phyloP scores from a whole-genome alignment of 345 rosid genomes.

The Cardamine chenopodiifolia region DNA sequence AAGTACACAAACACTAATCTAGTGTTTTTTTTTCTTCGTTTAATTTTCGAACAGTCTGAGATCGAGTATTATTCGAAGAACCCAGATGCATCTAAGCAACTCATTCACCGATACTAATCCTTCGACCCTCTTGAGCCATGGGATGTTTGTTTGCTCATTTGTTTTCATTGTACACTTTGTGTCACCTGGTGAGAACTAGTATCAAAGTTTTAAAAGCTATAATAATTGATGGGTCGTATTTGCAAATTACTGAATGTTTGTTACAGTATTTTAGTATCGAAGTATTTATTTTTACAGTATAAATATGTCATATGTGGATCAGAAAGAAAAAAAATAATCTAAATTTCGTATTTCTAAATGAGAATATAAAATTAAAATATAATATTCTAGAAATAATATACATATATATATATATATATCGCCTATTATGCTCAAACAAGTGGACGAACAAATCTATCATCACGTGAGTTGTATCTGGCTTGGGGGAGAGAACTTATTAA shows the following conservation, averaged over 20 bases:
- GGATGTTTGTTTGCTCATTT: constrained; percentile 5
- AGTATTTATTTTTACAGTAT: no score
- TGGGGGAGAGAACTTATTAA: constrained; percentile 20
- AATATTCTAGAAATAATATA: neutral
- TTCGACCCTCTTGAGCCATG: neutral
- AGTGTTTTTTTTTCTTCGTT: neutral
- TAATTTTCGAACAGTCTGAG: constrained; percentile 57
- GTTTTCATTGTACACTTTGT: neutral
- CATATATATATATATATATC: no score
- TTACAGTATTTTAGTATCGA: no score
- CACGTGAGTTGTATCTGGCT: no score
- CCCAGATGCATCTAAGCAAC: constrained; percentile 69
- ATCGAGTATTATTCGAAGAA: constrained; percentile 60
- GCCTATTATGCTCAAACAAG: constrained; percentile 19
- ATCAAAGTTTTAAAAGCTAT: neutral
- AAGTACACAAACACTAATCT: constrained; percentile 11
- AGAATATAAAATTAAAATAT: neutral
- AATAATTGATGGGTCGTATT: neutral
- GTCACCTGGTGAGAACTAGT: neutral
- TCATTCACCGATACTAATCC: constrained; percentile 75
- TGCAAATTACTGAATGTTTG: neutral
- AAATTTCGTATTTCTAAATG: no score
- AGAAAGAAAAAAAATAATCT: neutral
- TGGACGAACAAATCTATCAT: neutral
- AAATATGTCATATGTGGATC: no score